Percentiles rank a stretch among this genome's conserved stretches.
Evolutionary conservation across 306 rosid genomes (phyloP).

Genomic region (Mimosa bimucronata): DNA sequence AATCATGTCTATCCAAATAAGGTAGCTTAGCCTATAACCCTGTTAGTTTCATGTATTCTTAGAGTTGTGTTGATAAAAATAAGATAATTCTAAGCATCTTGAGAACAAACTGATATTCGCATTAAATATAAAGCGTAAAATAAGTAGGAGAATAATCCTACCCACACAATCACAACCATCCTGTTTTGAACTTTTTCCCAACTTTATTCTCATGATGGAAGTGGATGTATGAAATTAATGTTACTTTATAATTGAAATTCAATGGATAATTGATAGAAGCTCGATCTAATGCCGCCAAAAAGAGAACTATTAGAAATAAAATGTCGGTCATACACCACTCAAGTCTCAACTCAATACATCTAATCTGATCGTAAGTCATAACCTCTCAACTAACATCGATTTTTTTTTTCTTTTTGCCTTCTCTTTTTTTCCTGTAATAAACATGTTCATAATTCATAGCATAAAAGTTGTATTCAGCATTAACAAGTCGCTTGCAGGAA

Average conservation of each 20-base stretch:
- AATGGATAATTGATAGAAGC: background rate
- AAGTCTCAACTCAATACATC: background rate
- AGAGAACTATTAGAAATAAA: background rate
- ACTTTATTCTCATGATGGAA: background rate
- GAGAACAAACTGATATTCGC: background rate
- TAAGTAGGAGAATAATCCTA: background rate
- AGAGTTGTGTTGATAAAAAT: background rate
- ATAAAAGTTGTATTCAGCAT: background rate
- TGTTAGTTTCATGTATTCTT: background rate
- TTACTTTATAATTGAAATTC: background rate
- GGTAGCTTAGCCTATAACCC: background rate
- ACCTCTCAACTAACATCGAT: slow-evolving; percentile 20
- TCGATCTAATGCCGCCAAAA: background rate
- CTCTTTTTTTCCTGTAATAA: background rate
- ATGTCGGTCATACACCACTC: background rate
- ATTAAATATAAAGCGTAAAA: background rate
- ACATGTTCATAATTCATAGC: background rate
- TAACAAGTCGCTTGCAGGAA: background rate
- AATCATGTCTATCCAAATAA: too few species aligned
- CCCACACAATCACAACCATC: background rate
- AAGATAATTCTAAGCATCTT: background rate
- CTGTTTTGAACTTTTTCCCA: background rate
- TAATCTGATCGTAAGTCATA: slow-evolving; percentile 1
- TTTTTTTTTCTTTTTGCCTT: slow-evolving; percentile 4
- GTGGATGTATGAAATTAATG: background rate